phyloP scores from a whole-genome alignment of 768 basidiomycete species.

The Filobasidium floriforme region DNA sequence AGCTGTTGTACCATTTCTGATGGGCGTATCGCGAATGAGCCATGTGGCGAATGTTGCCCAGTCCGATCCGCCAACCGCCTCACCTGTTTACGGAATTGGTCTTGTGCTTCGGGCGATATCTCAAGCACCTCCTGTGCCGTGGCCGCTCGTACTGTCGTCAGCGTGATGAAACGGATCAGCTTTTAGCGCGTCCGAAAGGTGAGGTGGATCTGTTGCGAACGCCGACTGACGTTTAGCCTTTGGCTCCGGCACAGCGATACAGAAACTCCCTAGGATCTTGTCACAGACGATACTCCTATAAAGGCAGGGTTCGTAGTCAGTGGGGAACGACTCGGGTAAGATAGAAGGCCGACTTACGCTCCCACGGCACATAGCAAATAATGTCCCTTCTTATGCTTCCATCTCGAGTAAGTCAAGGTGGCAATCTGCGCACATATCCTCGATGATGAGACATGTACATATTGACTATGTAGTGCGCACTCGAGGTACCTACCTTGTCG shows the following conservation, averaged over 20 bases:
- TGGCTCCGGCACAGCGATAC: conserved; percentile 29
- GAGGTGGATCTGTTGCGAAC: neutral
- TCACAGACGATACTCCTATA: conserved; percentile 31
- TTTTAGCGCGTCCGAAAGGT: conserved; percentile 14
- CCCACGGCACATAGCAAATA: conserved; percentile 1
- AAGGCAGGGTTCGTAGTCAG: neutral
- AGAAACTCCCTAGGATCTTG: conserved; percentile 27
- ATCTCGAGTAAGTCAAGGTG: neutral
- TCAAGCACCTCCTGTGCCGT: conserved; percentile 37
- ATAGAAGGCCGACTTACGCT: neutral
- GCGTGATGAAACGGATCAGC: neutral
- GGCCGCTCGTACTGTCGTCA: conserved; percentile 29
- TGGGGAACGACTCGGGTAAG: neutral
- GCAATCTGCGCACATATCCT: conserved; percentile 19
- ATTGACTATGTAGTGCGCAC: conserved; percentile 16
- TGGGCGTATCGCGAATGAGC: too few species aligned
- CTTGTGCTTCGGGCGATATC: conserved; percentile 19
- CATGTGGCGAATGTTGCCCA: too few species aligned
- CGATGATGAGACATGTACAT: conserved; percentile 17
- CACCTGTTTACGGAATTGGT: conserved; percentile 13
- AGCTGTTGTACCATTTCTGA: conserved; percentile 4
- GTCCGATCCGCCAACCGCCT: neutral
- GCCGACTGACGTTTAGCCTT: conserved; percentile 29
- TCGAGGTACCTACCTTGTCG: conserved; percentile 28
- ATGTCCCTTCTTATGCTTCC: conserved; percentile 3